Base-by-base conservation (phyloP, 2,329 filamentous ascomycete genomes). In the Aaosphaeria pasadenensis region DNA sequence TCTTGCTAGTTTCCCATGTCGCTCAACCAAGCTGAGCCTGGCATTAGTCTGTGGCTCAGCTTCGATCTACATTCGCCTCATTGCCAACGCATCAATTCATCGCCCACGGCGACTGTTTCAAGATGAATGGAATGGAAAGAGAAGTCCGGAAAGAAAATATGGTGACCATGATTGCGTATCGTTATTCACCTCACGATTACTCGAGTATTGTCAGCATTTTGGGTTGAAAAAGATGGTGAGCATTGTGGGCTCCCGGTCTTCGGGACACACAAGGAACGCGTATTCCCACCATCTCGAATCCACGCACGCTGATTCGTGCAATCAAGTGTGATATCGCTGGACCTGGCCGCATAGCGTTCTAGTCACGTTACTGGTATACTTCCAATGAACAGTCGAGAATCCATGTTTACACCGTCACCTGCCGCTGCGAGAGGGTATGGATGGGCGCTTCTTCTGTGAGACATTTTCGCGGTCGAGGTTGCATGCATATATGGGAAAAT, bases 11-110 rank as follows among this genome's bases (percentile, higher is more conserved):
- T 40, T 40, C 41, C 63, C 62, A 63, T 59, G 49, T 35, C 17
- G 17, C 17, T 24, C 50, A 46, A 50, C 45, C 48, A 49, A 62
- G 63, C 61, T 65, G 53, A 56, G 52, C 29, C 29, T 57, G 62
- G 65, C 62, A 60, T 63, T 65, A 58, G 47, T 13, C 30, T 62
- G 66, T 67, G 65, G 66, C 66, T 70, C 64, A 58, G 65, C 42
- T 28, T 9, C 36, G 46, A 47, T 50, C 44, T 30, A 13, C 49
- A 43, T 36, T 44, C 50, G 53, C 53, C 53, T 50, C 51, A 50
- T 29, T 49, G 53, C 13, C 51, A 56, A 45, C 51, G 41, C 51
- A 52, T 55, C 46, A 50, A 49, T 9, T 36, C 33, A 30, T 38
- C 33, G 41, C 46, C 44, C 43, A 36, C 33, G n/a, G 33, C 33